Evolutionary conservation across 1,284 basidiomycete genomes (phyloP).

Genomic region (Malassezia cuniculi): DNA sequence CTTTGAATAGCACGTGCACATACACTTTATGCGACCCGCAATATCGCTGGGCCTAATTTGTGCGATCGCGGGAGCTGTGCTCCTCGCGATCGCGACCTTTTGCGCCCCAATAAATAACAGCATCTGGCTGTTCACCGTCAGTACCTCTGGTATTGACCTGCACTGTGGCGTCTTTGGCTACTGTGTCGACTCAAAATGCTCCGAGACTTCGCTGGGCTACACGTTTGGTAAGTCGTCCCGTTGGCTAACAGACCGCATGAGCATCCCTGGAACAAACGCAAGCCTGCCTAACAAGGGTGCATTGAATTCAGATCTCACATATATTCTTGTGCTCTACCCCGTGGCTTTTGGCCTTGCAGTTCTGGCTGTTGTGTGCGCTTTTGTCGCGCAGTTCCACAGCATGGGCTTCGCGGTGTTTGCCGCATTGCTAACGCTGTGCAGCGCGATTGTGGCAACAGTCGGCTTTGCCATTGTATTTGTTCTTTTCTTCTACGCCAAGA

Average conservation of each 20-base stretch:
- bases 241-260: too few species aligned
- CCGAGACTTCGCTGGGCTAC: constrained; percentile 5
- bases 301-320: too few species aligned
- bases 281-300: neutral
- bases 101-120: constrained; percentile 6
- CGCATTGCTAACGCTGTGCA: neutral
- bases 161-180: constrained; percentile 4
- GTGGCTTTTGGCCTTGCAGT: constrained; percentile 8
- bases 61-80: constrained; percentile 5
- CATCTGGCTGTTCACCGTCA: constrained; percentile 3
- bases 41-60: constrained; percentile 1
- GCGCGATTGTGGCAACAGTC: neutral
- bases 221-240: constrained; percentile 10
- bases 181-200: too few species aligned
- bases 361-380: neutral
- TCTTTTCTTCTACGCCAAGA: constrained; percentile 1
- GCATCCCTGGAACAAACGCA: too few species aligned
- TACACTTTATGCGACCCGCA: too few species aligned
- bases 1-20: too few species aligned
- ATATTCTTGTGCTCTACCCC: too few species aligned
- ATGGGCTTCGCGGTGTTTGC: neutral
- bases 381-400: neutral
- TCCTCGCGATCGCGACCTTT: constrained; percentile 10
- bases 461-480: constrained; percentile 9
- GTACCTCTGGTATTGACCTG: neutral